phyloP scores from a whole-genome alignment of 2,329 filamentous ascomycete genomes.

The Grosmannia huntii region DNA sequence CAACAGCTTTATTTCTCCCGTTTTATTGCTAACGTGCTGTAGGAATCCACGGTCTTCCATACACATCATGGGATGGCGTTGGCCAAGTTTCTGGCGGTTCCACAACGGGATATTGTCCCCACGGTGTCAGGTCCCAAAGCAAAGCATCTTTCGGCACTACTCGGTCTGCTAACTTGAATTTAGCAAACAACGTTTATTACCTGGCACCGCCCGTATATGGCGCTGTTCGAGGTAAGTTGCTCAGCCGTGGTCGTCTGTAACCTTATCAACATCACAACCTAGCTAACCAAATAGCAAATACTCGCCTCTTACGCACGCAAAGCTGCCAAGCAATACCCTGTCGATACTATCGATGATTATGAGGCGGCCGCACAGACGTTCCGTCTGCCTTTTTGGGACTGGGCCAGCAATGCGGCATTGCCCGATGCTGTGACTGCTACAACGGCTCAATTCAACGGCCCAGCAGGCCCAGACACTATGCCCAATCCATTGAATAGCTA shows the following conservation, averaged over 20 bases:
- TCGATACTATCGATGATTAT: constrained; percentile 23
- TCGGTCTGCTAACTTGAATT: background rate
- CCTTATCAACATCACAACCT: background rate
- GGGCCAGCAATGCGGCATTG: constrained; percentile 29
- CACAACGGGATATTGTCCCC: constrained; percentile 30
- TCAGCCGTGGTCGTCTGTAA: background rate
- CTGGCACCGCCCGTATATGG: constrained; percentile 45
- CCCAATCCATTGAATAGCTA: constrained; percentile 41
- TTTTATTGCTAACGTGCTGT: background rate
- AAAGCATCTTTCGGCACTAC: background rate
- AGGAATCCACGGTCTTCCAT: constrained; percentile 23
- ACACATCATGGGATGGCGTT: constrained; percentile 23
- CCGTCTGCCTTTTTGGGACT: constrained; percentile 43
- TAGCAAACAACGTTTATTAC: constrained; percentile 36
- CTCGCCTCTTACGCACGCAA: constrained; percentile 32
- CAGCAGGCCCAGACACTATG: constrained; percentile 16
- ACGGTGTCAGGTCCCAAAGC: constrained; percentile 23
- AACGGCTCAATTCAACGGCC: constrained; percentile 14
- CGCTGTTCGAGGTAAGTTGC: constrained; percentile 37
- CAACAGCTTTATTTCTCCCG: background rate
- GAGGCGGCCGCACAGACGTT: constrained; percentile 30
- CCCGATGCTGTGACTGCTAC: constrained; percentile 25
- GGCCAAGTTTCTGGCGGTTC: constrained; percentile 21
- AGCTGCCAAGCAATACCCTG: constrained; percentile 32
- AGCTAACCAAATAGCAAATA: constrained; percentile 28